Base-by-base conservation (phyloP, 2,329 filamentous ascomycete genomes). In the Aureobasidium sp. region DNA sequence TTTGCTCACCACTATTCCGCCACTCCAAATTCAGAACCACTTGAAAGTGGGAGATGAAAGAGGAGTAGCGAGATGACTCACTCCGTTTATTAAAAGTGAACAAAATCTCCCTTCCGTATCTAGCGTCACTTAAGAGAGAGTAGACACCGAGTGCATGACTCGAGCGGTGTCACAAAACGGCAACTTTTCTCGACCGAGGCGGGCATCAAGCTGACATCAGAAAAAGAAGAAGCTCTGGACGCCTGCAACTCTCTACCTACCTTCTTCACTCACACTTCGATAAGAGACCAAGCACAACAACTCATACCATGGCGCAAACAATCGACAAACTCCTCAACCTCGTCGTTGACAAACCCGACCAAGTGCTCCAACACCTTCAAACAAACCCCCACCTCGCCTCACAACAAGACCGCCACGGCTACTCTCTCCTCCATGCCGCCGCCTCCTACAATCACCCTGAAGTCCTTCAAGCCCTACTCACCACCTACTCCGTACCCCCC, bases 361-460 rank as follows among this genome's bases (percentile, higher is more conserved):
- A 83, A 48, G 84, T 99, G 60, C 79, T 96, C 64, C 79, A 85
- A 62, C 84, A 92, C 67, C 85, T 99, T 58, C 83, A 84, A 65
- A 79, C 85, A 64, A 83, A 91, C 67, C 90, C 91, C 37, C 76
- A 83, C n/a, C 79, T 96, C 59, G 93, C 94, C 60, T 83, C 86
- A 2, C 78, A 82, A 58, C 90, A 96, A 76, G 94, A 99, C 74
- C 85, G 88, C 63, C 89, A 97, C 70, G 94, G 94, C 69, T 99
- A 99, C 78, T 96, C 91, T 50, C 85, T 97, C 29, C 79, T 97
- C 53, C 94, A 99, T 75, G 94, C 94, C 58, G 91, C 93, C 17
- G 87, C 90, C 19, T 97, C 92, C 67, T 99, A 97, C 81, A 89
- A 88, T 72, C 92, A 97, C 72, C 77, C 90, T 82, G 97, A 17